These are phyloP conservation scores for Aquilaria agallochum DNA, from an alignment of 441 rosid genomes.

Conservation along the genomic window DNA sequence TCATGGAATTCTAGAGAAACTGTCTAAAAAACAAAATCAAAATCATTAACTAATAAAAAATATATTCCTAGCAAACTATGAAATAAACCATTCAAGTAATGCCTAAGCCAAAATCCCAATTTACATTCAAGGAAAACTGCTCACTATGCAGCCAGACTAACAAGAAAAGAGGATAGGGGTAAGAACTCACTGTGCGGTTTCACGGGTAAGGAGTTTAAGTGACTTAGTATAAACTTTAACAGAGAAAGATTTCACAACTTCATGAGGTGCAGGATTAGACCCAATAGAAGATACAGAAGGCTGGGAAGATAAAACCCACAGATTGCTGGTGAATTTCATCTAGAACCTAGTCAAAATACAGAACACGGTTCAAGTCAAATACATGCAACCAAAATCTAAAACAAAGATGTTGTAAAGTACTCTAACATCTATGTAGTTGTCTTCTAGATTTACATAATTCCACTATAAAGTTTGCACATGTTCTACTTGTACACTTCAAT, in stretches of 20 bases:
- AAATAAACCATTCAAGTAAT: constrained; percentile 3
- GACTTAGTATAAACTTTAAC: constrained; percentile 48
- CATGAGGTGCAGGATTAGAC: constrained; percentile 92
- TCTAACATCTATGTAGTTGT: too few species aligned
- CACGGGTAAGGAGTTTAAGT: constrained; percentile 59
- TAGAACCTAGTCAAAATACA: constrained; percentile 67
- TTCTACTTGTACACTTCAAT: too few species aligned
- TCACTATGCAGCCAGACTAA: too few species aligned
- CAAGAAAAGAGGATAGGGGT: too few species aligned
- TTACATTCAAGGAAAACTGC: constrained; percentile 7
- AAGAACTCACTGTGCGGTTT: constrained; percentile 65
- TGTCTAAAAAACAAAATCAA: too few species aligned
- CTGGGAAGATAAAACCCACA: constrained; percentile 78
- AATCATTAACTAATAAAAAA: background rate
- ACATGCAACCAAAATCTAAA: too few species aligned
- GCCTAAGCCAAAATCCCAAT: constrained; percentile 7
- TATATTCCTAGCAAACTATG: background rate
- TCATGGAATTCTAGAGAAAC: too few species aligned
- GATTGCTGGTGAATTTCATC: constrained; percentile 99
- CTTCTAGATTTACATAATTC: too few species aligned
- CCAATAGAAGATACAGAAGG: constrained; percentile 89
- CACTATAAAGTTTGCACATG: too few species aligned
- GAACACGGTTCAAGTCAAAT: constrained; percentile 23
- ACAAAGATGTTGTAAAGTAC: too few species aligned
- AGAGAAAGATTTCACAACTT: constrained; percentile 83